A percentile compares a stretch with the other conserved stretches of the same genome.
phyloP scores from a whole-genome alignment of 768 basidiomycete genomes.

The Suillus luteus region DNA sequence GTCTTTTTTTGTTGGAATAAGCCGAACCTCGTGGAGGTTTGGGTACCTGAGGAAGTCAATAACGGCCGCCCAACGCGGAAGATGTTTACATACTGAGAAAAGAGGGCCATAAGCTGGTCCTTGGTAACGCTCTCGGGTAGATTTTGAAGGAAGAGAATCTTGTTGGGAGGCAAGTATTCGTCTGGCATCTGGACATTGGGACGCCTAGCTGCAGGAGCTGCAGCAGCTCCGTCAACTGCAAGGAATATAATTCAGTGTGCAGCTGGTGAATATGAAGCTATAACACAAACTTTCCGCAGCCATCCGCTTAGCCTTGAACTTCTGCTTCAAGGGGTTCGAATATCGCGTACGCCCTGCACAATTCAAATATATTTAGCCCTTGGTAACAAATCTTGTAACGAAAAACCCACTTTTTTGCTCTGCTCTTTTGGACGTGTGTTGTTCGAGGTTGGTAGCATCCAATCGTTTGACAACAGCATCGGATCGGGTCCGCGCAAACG shows the following conservation, averaged over 20 bases:
- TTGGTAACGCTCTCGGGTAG: constrained; percentile 91
- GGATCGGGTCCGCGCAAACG: constrained; percentile 86
- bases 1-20: constrained; percentile 95
- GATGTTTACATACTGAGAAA: constrained; percentile 72
- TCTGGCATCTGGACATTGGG: constrained; percentile 97
- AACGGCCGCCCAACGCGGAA: background rate
- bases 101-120: constrained; percentile 86
- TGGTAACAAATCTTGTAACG: background rate
- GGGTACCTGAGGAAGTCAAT: constrained; percentile 65
- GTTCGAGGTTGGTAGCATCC: constrained; percentile 66
- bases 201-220: constrained; percentile 68
- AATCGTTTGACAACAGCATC: constrained; percentile 85
- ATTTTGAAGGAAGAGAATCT: constrained; percentile 97
- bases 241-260: constrained; percentile 9
- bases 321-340: constrained; percentile 87
- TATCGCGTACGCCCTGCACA: constrained; percentile 73
- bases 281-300: constrained; percentile 69
- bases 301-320: constrained; percentile 78
- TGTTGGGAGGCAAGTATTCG: constrained; percentile 99
- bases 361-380: background rate
- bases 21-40: constrained; percentile 95
- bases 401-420: constrained; percentile 79
- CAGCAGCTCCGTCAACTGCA: constrained; percentile 68
- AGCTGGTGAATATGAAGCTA: constrained; percentile 9
- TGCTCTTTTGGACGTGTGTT: constrained; percentile 70